Conservation (phyloP, 2,329 filamentous ascomycete genomes). For the Penicillium sp. region DNA sequence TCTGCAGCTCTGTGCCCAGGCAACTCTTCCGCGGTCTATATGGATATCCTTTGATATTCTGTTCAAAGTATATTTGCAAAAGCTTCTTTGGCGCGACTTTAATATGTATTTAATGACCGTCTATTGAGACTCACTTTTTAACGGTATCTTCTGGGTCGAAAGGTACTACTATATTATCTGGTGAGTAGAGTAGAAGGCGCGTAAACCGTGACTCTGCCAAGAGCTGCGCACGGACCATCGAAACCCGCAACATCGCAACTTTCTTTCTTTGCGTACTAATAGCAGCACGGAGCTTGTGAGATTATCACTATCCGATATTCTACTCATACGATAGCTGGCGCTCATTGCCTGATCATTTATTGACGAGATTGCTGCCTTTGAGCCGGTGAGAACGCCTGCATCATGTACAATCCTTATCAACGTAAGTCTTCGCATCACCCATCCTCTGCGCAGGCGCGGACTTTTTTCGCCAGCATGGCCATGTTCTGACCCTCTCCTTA, state of each 20-base stretch:
- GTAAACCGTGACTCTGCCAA: constrained; percentile 7
- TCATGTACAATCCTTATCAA: constrained; percentile 48
- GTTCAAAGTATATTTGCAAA: no score
- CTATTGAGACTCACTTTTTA: no score
- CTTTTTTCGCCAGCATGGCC: not conserved
- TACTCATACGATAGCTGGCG: not conserved
- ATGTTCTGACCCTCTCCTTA: constrained; percentile 21
- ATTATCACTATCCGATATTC: not conserved
- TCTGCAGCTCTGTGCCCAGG: no score
- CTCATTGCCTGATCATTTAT: not conserved
- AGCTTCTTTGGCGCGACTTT: no score
- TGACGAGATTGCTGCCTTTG: not conserved
- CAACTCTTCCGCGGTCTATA: no score
- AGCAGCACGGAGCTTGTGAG: not conserved
- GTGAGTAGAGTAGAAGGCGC: not conserved
- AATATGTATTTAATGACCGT: no score
- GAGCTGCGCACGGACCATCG: constrained; percentile 15
- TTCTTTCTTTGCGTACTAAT: constrained; percentile 6
- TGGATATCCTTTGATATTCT: no score
- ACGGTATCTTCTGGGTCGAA: no score
- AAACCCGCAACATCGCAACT: constrained; percentile 10
- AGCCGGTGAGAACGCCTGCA: constrained; percentile 11
- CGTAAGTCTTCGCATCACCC: constrained; percentile 26
- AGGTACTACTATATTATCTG: no score
- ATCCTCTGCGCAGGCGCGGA: not conserved